These are phyloP conservation scores for Lentinula edodes DNA, from an alignment of 768 basidiomycete species.

Conservation along the genomic window DNA sequence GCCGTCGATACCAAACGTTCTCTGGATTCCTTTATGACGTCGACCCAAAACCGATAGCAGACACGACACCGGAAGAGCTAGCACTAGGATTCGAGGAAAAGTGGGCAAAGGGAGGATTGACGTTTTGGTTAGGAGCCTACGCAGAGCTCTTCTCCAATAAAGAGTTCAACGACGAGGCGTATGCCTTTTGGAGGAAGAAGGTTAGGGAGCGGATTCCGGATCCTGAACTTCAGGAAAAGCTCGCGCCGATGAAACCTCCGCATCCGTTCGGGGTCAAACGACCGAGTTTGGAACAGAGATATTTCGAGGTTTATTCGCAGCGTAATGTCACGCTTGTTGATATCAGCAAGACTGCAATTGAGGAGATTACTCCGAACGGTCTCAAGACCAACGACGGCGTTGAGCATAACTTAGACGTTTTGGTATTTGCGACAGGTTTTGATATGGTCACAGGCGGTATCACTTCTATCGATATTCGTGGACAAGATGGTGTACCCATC, in stretches of 20 bases:
- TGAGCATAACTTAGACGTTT: conserved; percentile 2
- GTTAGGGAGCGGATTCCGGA: background rate
- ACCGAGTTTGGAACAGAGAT: conserved; percentile 2
- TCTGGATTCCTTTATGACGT: conserved; percentile 1
- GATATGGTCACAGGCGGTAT: conserved; percentile 5
- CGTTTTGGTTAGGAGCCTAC: background rate
- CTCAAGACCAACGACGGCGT: background rate
- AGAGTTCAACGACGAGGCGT: conserved; percentile 1
- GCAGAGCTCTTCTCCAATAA: background rate
- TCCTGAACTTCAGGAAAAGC: conserved; percentile 2
- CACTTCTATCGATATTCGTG: conserved; percentile 3
- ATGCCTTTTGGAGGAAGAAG: conserved; percentile 7
- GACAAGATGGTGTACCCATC: background rate
- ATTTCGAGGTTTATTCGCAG: background rate
- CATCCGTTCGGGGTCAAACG: conserved; percentile 5
- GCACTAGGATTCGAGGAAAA: conserved; percentile 7
- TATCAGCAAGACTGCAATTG: background rate
- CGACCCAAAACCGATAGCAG: background rate
- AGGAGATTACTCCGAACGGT: conserved; percentile 1
- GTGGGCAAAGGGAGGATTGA: conserved; percentile 11
- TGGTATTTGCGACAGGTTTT: conserved; percentile 5
- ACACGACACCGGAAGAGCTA: conserved; percentile 9
- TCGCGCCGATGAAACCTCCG: conserved; percentile 1
- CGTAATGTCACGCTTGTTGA: conserved; percentile 5
- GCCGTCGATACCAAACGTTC: background rate